These are phyloP conservation scores for Trichosanthes truncata DNA, from an alignment of 306 rosid genomes.

Conservation along the genomic window DNA sequence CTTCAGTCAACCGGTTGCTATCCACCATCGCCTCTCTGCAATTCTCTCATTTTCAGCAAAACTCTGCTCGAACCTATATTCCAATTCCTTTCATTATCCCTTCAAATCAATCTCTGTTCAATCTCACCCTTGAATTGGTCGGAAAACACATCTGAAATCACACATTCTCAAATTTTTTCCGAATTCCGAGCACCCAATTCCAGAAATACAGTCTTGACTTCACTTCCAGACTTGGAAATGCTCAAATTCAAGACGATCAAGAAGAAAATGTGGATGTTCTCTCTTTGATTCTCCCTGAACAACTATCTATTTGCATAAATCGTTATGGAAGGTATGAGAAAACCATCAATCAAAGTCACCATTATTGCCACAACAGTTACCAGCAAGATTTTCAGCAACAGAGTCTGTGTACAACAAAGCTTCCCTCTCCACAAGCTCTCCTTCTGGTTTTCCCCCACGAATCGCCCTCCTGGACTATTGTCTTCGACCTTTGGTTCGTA, in stretches of 20 bases:
- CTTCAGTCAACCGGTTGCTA: background rate
- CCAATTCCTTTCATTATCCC: background rate
- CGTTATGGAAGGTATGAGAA: slow-evolving; percentile 10
- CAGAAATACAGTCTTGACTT: background rate
- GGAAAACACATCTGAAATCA: background rate
- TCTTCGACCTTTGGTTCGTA: slow-evolving; percentile 25
- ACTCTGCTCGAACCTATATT: background rate
- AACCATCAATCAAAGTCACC: background rate
- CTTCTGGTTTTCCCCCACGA: slow-evolving; percentile 59
- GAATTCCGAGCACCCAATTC: background rate
- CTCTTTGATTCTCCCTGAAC: background rate
- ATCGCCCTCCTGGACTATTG: slow-evolving; percentile 65
- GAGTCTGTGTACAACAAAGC: background rate
- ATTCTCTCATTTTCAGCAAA: background rate
- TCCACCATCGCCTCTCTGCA: background rate
- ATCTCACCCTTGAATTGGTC: background rate
- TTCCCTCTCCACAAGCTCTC: slow-evolving; percentile 7
- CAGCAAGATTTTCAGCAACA: slow-evolving; percentile 2
- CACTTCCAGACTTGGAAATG: background rate
- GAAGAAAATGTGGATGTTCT: slow-evolving; percentile 9
- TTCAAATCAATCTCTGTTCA: background rate
- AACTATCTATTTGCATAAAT: background rate
- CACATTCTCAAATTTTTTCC: background rate
- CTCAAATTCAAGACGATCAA: slow-evolving; percentile 3
- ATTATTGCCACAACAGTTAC: background rate